Conservation (phyloP, 768 basidiomycete genomes). For the Cyclocybe cylindracea region DNA sequence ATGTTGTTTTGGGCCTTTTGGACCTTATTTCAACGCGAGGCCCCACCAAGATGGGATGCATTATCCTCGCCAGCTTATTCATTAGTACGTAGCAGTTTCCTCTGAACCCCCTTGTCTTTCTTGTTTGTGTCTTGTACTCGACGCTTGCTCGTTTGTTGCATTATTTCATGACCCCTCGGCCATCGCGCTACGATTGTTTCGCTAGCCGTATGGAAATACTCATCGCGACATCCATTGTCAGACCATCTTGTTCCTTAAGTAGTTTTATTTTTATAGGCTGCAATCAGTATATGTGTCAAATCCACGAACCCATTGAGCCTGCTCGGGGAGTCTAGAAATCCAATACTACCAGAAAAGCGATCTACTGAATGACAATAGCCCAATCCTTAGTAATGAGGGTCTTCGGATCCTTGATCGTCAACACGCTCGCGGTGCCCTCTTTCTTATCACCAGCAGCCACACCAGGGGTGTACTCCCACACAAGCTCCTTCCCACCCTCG, state of each 20-base stretch:
- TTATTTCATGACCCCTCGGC: too few relatives aligned
- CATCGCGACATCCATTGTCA: neutral
- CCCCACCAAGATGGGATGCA: too few relatives aligned
- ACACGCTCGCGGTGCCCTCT: slow-evolving; percentile 64
- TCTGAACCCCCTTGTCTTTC: too few relatives aligned
- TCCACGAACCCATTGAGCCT: neutral
- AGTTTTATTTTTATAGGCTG: slow-evolving; percentile 6
- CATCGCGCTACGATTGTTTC: too few relatives aligned
- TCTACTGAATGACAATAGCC: slow-evolving; percentile 46
- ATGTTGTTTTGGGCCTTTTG: slow-evolving; percentile 3
- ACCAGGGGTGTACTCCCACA: slow-evolving; percentile 71
- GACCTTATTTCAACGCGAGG: neutral
- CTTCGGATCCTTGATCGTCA: slow-evolving; percentile 78
- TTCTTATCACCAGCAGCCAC: slow-evolving; percentile 54
- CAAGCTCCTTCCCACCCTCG: slow-evolving; percentile 50
- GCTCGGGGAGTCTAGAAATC: neutral
- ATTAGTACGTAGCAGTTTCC: too few relatives aligned
- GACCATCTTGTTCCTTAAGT: neutral
- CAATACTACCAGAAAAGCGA: neutral
- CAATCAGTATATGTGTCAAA: slow-evolving; percentile 12
- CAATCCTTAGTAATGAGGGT: slow-evolving; percentile 63
- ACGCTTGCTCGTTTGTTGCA: too few relatives aligned
- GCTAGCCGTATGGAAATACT: too few relatives aligned
- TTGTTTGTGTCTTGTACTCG: too few relatives aligned
- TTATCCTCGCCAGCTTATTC: too few relatives aligned